These are phyloP conservation scores for Sisymbrium altissimum DNA, from an alignment of 345 rosid genomes.

Conservation along the genomic window DNA sequence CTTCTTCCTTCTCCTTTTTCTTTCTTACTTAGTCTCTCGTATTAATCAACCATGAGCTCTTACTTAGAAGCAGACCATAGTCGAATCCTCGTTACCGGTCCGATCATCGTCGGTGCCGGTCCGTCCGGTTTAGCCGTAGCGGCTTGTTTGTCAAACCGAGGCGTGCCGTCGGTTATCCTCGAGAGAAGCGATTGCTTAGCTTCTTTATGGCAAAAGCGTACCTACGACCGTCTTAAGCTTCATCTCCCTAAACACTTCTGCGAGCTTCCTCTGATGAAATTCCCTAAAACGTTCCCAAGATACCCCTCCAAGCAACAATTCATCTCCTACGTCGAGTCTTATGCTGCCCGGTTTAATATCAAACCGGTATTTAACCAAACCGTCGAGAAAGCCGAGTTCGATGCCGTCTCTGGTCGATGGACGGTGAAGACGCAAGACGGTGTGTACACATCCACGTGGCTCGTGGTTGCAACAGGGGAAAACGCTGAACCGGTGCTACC, in stretches of 20 bases:
- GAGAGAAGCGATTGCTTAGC: conserved; percentile 78
- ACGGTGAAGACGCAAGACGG: conserved; percentile 52
- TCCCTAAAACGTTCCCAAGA: conserved; percentile 67
- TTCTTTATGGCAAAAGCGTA: conserved; percentile 69
- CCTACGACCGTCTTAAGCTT: conserved; percentile 86
- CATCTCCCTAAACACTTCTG: conserved; percentile 90
- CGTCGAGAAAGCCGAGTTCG: conserved; percentile 56
- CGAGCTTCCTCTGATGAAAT: conserved; percentile 63
- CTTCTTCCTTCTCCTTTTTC: background rate
- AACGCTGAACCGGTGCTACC: conserved; percentile 81
- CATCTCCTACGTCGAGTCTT: conserved; percentile 64
- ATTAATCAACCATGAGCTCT: conserved; percentile 40
- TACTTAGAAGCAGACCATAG: conserved; percentile 28
- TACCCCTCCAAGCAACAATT: conserved; percentile 77
- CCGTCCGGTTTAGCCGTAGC: conserved; percentile 84
- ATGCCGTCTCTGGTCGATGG: conserved; percentile 51
- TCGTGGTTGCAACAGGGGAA: conserved; percentile 81
- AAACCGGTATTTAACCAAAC: conserved; percentile 59
- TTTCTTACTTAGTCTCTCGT: background rate
- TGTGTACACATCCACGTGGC: conserved; percentile 60
- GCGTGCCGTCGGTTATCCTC: conserved; percentile 66
- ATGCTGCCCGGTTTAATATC: conserved; percentile 66
- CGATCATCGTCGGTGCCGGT: conserved; percentile 95
- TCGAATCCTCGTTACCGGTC: conserved; percentile 41
- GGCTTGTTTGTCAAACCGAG: conserved; percentile 61